Conservation (phyloP, 345 rosid species). For the Brassica juncea region DNA sequence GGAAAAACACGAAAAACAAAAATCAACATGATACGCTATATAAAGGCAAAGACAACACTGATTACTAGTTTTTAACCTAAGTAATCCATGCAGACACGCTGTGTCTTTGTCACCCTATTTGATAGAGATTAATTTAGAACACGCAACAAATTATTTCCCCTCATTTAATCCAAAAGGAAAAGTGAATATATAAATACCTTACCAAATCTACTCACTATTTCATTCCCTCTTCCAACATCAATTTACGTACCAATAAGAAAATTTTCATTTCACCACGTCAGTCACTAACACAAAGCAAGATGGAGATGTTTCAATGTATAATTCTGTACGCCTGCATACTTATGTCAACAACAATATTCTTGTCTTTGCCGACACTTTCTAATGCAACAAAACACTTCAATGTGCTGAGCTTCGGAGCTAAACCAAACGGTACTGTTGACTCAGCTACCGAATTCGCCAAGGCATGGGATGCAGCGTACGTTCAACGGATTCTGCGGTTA, state of each 20-base stretch:
- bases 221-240: background rate
- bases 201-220: background rate
- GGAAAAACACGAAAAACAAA: background rate
- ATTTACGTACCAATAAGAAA: background rate
- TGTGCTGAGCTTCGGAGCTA: conserved; percentile 45
- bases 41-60: background rate
- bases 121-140: background rate
- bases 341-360: conserved; percentile 15
- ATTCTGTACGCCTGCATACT: background rate
- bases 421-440: conserved; percentile 40
- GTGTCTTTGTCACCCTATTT: background rate
- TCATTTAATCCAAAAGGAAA: background rate
- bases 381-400: conserved; percentile 33
- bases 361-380: conserved; percentile 16
- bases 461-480: conserved; percentile 53
- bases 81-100: conserved; percentile 1
- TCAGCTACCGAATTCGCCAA: conserved; percentile 44
- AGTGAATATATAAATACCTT: background rate
- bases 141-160: background rate
- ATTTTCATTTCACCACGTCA: background rate
- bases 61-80: background rate
- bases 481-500: conserved; percentile 6
- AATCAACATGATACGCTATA: background rate
- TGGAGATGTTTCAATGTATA: conserved; percentile 6
- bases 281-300: conserved; percentile 6